phyloP scores from a whole-genome alignment of 768 basidiomycete genomes.

The Mycena rebaudengoi region DNA sequence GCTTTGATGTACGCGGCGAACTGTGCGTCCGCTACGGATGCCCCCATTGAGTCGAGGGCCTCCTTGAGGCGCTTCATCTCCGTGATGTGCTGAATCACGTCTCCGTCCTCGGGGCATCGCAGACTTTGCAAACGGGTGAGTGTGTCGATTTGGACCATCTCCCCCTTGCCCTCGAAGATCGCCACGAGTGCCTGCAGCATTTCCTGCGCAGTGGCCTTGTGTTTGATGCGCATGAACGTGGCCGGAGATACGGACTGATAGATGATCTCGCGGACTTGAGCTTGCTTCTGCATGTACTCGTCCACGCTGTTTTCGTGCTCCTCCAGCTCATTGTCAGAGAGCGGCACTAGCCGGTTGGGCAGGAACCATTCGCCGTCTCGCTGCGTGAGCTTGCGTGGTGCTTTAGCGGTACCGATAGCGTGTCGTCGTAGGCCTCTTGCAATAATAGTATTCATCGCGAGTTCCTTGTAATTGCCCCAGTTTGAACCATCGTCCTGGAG shows the following conservation, averaged over 20 bases:
- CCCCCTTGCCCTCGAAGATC: constrained; percentile 33
- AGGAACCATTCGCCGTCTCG: constrained; percentile 25
- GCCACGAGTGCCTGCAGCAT: constrained; percentile 33
- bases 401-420: constrained; percentile 29
- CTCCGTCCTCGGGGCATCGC: constrained; percentile 22
- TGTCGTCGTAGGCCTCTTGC: constrained; percentile 36
- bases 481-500: constrained; percentile 38
- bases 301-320: constrained; percentile 28
- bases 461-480: constrained; percentile 38
- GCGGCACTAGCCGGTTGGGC: neutral
- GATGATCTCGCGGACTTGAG: constrained; percentile 32
- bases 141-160: constrained; percentile 25
- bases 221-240: constrained; percentile 33
- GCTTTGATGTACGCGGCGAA: constrained; percentile 20
- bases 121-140: constrained; percentile 31
- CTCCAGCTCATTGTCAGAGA: constrained; percentile 31
- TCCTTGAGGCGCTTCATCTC: constrained; percentile 41
- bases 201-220: constrained; percentile 20
- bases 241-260: constrained; percentile 33
- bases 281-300: constrained; percentile 34
- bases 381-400: constrained; percentile 23
- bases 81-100: constrained; percentile 12
- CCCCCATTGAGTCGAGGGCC: constrained; percentile 19
- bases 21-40: neutral
- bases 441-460: constrained; percentile 30